Conservation (phyloP, 331 rosid genomes). For the Malus hybrid region DNA sequence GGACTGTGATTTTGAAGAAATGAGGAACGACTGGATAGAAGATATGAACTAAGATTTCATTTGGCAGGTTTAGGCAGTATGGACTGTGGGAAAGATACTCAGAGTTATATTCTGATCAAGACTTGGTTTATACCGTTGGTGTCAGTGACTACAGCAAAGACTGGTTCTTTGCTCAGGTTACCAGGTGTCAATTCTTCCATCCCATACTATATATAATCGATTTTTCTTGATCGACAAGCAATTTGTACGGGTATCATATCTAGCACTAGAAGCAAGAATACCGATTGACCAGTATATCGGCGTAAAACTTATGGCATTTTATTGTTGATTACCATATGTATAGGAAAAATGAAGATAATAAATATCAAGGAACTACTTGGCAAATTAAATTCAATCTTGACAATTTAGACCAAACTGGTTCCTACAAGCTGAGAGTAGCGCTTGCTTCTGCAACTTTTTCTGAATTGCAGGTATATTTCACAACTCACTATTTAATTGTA, state of each 20-base stretch:
- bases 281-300: neutral
- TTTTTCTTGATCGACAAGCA: neutral
- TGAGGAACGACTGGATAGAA: neutral
- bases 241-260: neutral
- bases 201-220: neutral
- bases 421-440: slow-evolving; percentile 64
- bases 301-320: neutral
- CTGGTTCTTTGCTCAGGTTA: slow-evolving; percentile 89
- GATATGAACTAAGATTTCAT: neutral
- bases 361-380: slow-evolving; percentile 89
- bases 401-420: slow-evolving; percentile 27
- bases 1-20: neutral
- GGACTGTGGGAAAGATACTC: slow-evolving; percentile 94
- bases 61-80: slow-evolving; percentile 66
- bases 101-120: slow-evolving; percentile 59
- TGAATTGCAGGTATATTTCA: slow-evolving; percentile 61
- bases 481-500: neutral
- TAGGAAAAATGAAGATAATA: slow-evolving; percentile 60
- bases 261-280: neutral
- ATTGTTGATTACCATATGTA: neutral
- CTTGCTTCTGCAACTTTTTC: slow-evolving; percentile 68
- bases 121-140: slow-evolving; percentile 58
- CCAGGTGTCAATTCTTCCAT: slow-evolving; percentile 40
- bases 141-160: slow-evolving; percentile 60
- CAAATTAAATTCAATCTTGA: slow-evolving; percentile 65